phyloP scores from a whole-genome alignment of 306 rosid genomes.

The Fragaria vesca region DNA sequence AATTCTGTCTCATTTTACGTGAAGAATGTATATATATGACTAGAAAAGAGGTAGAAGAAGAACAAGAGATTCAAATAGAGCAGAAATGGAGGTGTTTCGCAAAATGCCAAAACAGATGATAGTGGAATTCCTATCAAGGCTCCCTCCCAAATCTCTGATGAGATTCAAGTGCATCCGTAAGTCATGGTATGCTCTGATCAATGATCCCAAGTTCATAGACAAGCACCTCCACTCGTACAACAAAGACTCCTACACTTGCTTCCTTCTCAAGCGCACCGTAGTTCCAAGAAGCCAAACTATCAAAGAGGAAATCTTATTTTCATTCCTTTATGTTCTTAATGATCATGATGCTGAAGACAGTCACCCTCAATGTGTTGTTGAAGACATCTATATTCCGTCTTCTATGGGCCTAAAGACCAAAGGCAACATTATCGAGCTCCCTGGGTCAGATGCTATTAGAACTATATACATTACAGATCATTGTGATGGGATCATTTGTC shows the following conservation, averaged over 20 bases:
- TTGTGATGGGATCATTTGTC: neutral
- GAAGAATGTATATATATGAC: no score
- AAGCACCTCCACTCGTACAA: neutral
- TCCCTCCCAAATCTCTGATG: slow-evolving; percentile 4
- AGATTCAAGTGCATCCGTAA: slow-evolving; percentile 1
- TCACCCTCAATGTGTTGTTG: neutral
- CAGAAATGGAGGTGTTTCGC: neutral
- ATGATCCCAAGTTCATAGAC: neutral
- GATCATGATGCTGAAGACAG: neutral
- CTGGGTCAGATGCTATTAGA: neutral
- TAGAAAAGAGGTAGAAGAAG: no score
- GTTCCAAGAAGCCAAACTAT: neutral
- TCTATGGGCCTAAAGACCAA: neutral
- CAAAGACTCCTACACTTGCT: neutral
- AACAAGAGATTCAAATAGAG: neutral
- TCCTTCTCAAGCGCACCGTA: neutral
- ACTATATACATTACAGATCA: neutral
- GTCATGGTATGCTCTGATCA: neutral
- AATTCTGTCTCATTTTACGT: no score
- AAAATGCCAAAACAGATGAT: neutral
- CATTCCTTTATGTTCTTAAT: neutral
- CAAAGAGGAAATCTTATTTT: neutral
- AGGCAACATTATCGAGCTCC: neutral
- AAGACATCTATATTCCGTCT: neutral
- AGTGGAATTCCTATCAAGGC: neutral